Base-by-base conservation (phyloP, 176 grass and related monocot genomes). In the Pharus latifolius region DNA sequence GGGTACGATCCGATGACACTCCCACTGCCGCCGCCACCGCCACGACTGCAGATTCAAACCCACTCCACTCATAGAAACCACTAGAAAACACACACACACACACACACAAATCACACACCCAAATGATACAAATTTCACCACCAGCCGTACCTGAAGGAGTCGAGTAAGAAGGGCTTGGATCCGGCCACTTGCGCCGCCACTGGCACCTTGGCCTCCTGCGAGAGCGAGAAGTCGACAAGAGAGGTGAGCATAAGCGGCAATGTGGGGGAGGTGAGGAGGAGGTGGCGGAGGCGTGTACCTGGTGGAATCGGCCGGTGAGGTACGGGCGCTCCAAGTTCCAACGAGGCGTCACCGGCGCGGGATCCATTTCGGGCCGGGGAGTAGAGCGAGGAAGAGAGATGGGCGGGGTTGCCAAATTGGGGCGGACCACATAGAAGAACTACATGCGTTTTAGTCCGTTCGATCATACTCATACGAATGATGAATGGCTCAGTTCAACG, bases 291-390 rank as follows among this genome's bases (percentile, higher is more conserved):
- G 18, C 8, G 14, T 18, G 32, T 69, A 96, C 92, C 92, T 96
- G 92, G 54, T 92, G 82, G 78, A 96, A 96, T 16, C 85, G 85
- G 17, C 92, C 92, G 31, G 88, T 96, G 80, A 96, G 92, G 73
- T 87, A 92, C 19, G 92, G 92, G 9, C 92, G 85, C 45, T 96
- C 92, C 19, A 88, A 63, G 59, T 96, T 96, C 92, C 92, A 96
- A 73, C 76, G 86, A 48, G 88, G 92, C 47, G 85, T 87, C 46
- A 73, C 72, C 59, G 92, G 73, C 58, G 89, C 72, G 37, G 80
- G 57, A 76, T 96, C 85, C 74, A 85, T 83, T 63, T 84, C 62
- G 40, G 10, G 32, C 46, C 18, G 29, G 2, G 35, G 31, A 47
- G 34, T 16, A 30, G 10, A 35, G 14, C 12, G n/a, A 11, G 35